Evolutionary conservation across 2,329 filamentous ascomycete genomes (phyloP).

Genomic region (Phialemonium atrogriseum): DNA sequence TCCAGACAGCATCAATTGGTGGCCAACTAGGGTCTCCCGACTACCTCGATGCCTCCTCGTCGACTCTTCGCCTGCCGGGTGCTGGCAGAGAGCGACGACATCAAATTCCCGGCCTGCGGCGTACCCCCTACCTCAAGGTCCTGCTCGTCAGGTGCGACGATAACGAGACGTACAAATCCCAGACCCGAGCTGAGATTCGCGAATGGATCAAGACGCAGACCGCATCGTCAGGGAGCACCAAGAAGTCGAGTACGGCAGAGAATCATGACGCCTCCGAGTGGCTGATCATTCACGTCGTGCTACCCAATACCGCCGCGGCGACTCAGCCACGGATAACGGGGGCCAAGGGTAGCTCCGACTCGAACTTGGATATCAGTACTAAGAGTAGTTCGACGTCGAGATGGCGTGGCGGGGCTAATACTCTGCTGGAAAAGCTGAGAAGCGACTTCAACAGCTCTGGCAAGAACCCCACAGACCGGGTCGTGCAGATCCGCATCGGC

Average conservation of each 20-base stretch:
- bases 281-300: slow-evolving; percentile 85
- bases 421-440: slow-evolving; percentile 80
- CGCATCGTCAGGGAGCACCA: slow-evolving; percentile 46
- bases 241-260: slow-evolving; percentile 61
- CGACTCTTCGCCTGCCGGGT: slow-evolving; percentile 21
- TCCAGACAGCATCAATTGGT: slow-evolving; percentile 47
- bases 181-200: slow-evolving; percentile 67
- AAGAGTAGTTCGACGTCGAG: slow-evolving; percentile 51
- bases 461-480: slow-evolving; percentile 66
- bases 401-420: slow-evolving; percentile 72
- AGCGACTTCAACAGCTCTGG: slow-evolving; percentile 76
- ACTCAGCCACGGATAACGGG: slow-evolving; percentile 63
- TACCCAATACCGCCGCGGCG: slow-evolving; percentile 75
- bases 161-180: slow-evolving; percentile 83
- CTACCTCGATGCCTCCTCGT: slow-evolving; percentile 25
- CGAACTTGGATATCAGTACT: slow-evolving; percentile 41
- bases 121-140: slow-evolving; percentile 89
- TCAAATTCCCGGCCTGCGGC: slow-evolving; percentile 87
- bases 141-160: slow-evolving; percentile 89
- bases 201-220: slow-evolving; percentile 86
- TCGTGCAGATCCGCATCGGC: slow-evolving; percentile 77
- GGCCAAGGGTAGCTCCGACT: slow-evolving; percentile 39
- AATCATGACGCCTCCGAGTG: slow-evolving; percentile 97
- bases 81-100: slow-evolving; percentile 60
- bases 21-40: slow-evolving; percentile 30